Base-by-base conservation (phyloP, 768 basidiomycete species). In the Mycena metata region DNA sequence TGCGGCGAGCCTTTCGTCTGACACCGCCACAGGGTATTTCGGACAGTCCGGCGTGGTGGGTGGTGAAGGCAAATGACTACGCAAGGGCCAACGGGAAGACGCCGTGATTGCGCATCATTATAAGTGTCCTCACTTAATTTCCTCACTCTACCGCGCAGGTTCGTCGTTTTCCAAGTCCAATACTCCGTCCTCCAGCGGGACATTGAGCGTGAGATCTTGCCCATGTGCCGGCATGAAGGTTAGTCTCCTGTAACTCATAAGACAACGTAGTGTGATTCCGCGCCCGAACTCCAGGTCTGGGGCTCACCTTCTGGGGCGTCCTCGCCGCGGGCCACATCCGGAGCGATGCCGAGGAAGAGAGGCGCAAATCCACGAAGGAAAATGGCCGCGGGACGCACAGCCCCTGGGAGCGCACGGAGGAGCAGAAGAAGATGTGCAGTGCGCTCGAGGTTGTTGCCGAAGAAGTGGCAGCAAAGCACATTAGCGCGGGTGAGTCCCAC, bases 161-260 rank as follows among this genome's bases (percentile, higher is more conserved):
- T 86, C 67, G 79, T 78, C 33, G 75, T 86, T 23, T 86, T 85
- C 74, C 84, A 82, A 72, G 85, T 80, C 8, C 50, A 52, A 12
- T 81, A 79, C 77, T 78, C 73, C 49, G 69, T 79, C 41, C 70
- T 79, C 43, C 60, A 75, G 15, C 76, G 85, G 43, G 81, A 82
- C 42, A 73, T 85, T 36, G 85, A 86, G 69, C 78, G 84, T 17
- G 84, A 85, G 8, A 81, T 86, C 67, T 78, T 85, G 56, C 79
- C 80, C 35, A 81, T 71, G 80, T 77, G 76, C 58, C 26, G 26
- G n/a, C 58, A 64, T 23, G 33, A 57, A 58, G 56, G 56, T 58
- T n/a, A n/a, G n/a, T n/a, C n/a, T n/a, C n/a, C n/a, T n/a, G n/a
- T n/a, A n/a, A n/a, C n/a, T n/a, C n/a, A n/a, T n/a, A n/a, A n/a